A percentile compares a stretch with the other conserved stretches of the same genome.
These are phyloP conservation scores for Garcia nutans DNA, from an alignment of 345 rosid species.

Conservation along the genomic window DNA sequence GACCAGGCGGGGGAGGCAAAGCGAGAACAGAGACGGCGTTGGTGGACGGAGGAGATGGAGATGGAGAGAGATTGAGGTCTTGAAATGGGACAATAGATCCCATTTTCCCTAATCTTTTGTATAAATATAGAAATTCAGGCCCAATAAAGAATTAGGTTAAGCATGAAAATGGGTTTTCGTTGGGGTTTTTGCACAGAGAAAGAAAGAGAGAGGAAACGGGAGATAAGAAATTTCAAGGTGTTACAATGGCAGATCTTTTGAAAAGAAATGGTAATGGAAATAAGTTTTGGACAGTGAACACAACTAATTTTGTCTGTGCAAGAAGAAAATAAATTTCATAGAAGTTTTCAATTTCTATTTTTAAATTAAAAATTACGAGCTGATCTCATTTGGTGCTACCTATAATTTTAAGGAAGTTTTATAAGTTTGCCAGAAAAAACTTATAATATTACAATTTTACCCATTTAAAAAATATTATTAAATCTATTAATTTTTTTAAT, in stretches of 20 bases:
- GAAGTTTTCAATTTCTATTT: too few relatives aligned
- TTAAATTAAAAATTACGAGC: too few relatives aligned
- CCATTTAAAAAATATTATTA: too few relatives aligned
- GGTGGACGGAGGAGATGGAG: slow-evolving; percentile 22
- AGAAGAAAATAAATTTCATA: not conserved
- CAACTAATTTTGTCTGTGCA: not conserved
- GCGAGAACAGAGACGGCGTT: slow-evolving; percentile 7
- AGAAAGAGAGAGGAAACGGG: not conserved
- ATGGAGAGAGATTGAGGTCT: slow-evolving; percentile 55
- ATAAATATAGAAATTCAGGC: not conserved
- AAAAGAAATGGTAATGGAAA: not conserved
- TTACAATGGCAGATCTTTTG: not conserved
- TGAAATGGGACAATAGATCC: slow-evolving; percentile 52
- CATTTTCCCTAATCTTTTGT: slow-evolving; percentile 31
- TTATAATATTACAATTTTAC: too few relatives aligned
- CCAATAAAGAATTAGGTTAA: not conserved
- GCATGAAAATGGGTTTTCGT: not conserved
- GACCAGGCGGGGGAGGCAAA: slow-evolving; percentile 23
- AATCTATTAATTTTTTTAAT: too few relatives aligned
- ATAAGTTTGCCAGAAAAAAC: too few relatives aligned
- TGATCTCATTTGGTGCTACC: too few relatives aligned
- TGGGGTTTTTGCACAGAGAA: not conserved
- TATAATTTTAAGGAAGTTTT: too few relatives aligned
- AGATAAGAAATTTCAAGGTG: not conserved
- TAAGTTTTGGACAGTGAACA: not conserved